Evolutionary conservation across 1,139 yeast species (phyloP).

Genomic region (Protomyces arabidopsidicola): DNA sequence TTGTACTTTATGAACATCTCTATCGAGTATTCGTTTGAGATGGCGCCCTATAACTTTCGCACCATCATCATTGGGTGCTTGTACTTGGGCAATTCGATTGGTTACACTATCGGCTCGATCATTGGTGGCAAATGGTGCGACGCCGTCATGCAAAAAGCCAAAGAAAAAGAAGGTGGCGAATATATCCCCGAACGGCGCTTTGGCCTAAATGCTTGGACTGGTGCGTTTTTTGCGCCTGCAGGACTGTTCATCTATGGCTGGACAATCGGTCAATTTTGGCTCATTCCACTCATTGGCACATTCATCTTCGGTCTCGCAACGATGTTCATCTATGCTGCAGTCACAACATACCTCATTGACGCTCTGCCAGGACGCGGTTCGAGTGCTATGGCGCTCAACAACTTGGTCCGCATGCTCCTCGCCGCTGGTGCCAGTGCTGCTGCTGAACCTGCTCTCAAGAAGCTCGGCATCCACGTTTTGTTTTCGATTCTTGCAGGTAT

Average conservation of each 20-base stretch:
- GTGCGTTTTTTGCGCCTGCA: conserved; percentile 58
- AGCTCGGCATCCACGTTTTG: conserved; percentile 7
- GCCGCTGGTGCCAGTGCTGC: conserved; percentile 3
- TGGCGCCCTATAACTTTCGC: conserved; percentile 64
- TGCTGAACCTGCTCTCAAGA: conserved; percentile 4
- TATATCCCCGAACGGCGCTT: conserved; percentile 72
- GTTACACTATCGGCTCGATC: conserved; percentile 67
- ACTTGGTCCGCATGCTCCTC: conserved; percentile 1
- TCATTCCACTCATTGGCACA: conserved; percentile 68
- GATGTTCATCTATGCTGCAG: conserved; percentile 78
- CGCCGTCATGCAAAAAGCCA: conserved; percentile 44
- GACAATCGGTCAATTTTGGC: conserved; percentile 71
- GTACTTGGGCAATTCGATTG: conserved; percentile 77
- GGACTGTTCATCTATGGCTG: conserved; percentile 75
- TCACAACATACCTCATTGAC: conserved; percentile 76
- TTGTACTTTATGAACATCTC: conserved; percentile 70
- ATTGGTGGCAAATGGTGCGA: conserved; percentile 81
- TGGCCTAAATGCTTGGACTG: conserved; percentile 66
- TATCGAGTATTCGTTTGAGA: conserved; percentile 57
- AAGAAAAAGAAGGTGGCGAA: conserved; percentile 51
- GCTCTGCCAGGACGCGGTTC: conserved; percentile 85
- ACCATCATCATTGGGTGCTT: conserved; percentile 65
- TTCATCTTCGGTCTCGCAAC: conserved; percentile 77
- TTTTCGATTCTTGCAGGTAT: conserved; percentile 3
- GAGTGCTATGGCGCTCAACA: conserved; percentile 80